Evolutionary conservation across 371 early-diverging fungal species (phyloP).

Genomic region (Rhizomucor miehei): DNA sequence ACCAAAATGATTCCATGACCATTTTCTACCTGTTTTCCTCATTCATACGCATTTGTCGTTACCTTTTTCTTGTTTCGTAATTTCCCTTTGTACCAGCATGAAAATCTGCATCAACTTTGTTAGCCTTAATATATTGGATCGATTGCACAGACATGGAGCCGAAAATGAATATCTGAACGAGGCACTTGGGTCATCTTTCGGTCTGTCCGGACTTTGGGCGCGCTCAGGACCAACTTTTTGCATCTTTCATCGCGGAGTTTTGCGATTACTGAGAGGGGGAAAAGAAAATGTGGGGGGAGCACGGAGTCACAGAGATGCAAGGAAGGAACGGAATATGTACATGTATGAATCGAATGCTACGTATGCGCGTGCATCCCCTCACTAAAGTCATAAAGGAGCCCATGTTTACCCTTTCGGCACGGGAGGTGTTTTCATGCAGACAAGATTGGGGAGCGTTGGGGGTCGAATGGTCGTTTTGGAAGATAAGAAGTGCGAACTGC

Average conservation of each 20-base stretch:
- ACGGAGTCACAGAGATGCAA: constrained; percentile 2
- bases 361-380: constrained; percentile 1
- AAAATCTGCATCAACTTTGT: too few relatives aligned
- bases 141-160: not conserved
- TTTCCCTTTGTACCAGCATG: not conserved
- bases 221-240: not conserved
- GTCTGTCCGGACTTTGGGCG: too few relatives aligned
- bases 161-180: not conserved
- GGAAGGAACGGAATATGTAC: constrained; percentile 10
- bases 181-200: not conserved
- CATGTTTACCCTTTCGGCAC: not conserved
- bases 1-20: not conserved
- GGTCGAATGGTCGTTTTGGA: not conserved
- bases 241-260: not conserved
- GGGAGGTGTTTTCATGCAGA: constrained; percentile 2
- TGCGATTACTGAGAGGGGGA: not conserved
- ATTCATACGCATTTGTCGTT: not conserved
- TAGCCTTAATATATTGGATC: too few relatives aligned
- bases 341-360: constrained; percentile 9
- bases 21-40: not conserved
- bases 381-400: constrained; percentile 7
- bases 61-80: not conserved
- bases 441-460: not conserved
- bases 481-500: not conserved
- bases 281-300: constrained; percentile 10